Evolutionary conservation across 129 eudicot species (phyloP).

Genomic region (Lactuca saligna): DNA sequence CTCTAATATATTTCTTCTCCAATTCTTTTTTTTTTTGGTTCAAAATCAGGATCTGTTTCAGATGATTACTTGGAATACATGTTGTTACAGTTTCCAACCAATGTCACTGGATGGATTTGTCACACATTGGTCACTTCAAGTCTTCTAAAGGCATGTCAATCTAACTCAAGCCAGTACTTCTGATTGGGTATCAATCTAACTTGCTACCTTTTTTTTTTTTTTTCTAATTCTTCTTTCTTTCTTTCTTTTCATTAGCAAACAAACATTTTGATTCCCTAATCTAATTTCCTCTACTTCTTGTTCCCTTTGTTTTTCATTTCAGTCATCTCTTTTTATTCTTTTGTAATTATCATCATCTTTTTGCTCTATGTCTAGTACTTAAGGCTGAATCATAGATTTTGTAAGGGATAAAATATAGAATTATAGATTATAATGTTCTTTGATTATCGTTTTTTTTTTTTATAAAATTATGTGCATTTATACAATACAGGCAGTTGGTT

Average conservation of each 20-base stretch:
- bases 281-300: not conserved
- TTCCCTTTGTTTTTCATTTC: not conserved
- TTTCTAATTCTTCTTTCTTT: not conserved
- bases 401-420: not conserved
- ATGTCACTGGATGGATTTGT: constrained; percentile 97
- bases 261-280: not conserved
- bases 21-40: not conserved
- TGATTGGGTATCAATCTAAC: constrained; percentile 37
- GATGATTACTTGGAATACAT: constrained; percentile 94
- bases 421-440: not conserved
- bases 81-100: constrained; percentile 90
- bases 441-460: constrained; percentile 13
- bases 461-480: constrained; percentile 12
- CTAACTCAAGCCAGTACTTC: constrained; percentile 52
- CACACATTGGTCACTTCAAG: constrained; percentile 95
- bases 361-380: constrained; percentile 11
- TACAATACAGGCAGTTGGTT: constrained; percentile 88
- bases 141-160: constrained; percentile 92
- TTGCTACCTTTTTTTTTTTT: not conserved
- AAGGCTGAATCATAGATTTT: constrained; percentile 4
- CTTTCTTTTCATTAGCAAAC: not conserved
- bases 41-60: constrained; percentile 72
- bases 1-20: constrained; percentile 2
- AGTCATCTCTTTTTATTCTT: not conserved
- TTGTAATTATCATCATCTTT: not conserved